These are phyloP conservation scores for Trametes hirsuta DNA, from an alignment of 1,284 basidiomycete genomes.

Conservation along the genomic window DNA sequence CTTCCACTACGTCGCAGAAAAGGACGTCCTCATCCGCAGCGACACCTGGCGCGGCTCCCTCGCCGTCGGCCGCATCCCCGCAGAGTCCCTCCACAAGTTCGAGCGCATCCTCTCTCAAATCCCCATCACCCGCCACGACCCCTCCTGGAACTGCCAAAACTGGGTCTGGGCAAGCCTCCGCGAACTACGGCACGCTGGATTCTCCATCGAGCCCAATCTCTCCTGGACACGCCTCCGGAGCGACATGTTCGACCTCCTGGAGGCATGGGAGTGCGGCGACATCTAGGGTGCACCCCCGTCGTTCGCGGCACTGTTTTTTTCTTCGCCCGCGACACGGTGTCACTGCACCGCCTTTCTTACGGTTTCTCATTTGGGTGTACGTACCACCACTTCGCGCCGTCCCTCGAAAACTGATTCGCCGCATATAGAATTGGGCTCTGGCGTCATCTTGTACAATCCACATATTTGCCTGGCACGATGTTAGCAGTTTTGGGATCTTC, in stretches of 20 bases:
- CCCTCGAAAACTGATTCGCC: neutral
- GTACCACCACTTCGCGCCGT: neutral
- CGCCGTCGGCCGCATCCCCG: slow-evolving; percentile 22
- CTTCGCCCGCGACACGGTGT: neutral
- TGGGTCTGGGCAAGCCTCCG: slow-evolving; percentile 26
- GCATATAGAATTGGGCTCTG: neutral
- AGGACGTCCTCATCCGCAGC: slow-evolving; percentile 21
- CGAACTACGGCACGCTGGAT: slow-evolving; percentile 21
- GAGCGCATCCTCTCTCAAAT: slow-evolving; percentile 24
- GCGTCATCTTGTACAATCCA: neutral
- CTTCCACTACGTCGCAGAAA: slow-evolving; percentile 22
- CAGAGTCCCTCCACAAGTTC: slow-evolving; percentile 16
- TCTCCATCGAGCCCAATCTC: slow-evolving; percentile 17
- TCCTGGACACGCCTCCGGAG: slow-evolving; percentile 17
- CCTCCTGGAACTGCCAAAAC: slow-evolving; percentile 29
- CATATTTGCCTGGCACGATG: neutral
- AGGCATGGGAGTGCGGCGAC: slow-evolving; percentile 29
- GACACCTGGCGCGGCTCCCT: slow-evolving; percentile 27
- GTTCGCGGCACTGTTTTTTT: too few relatives aligned
- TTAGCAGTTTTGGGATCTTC: too few relatives aligned
- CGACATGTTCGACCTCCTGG: slow-evolving; percentile 23
- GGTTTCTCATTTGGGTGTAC: neutral
- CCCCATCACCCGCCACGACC: slow-evolving; percentile 22
- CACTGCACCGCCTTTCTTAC: neutral
- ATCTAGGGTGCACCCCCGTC: slow-evolving; percentile 11